Evolutionary conservation across 1,284 basidiomycete genomes (phyloP), one percentile per base, ranked within the genome.

Genomic region (Cryptococcus sp.): DNA sequence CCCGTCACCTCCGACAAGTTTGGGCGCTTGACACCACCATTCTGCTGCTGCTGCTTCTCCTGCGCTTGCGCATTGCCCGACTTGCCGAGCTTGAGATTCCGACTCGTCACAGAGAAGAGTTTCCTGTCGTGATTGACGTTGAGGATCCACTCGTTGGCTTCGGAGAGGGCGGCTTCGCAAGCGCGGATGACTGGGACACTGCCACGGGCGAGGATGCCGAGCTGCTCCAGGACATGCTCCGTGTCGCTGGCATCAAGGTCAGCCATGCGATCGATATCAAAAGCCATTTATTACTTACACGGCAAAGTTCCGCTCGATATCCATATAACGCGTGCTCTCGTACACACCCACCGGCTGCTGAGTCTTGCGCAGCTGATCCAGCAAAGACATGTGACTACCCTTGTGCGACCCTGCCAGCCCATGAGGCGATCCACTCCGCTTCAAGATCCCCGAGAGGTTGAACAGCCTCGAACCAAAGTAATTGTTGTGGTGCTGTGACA

Each of bases 331-430:
- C 66, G 88, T 85, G 12, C 83, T 84, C 74, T 92, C 89, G 64
- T 91, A 91, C 9, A 89, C 84, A 0, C 89, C 90, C 0, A 92
- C 90, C 0, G 84, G 84, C 37, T 82, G 79, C 69, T 89, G 72
- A 1, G 56, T 43, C 52, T 71, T 76, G 9, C 69, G 62, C 38
- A 76, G 55, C 23, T 66, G 61, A 9, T 77, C 76, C 51, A 76
- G 50, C 18, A 77, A 52, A 3, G 70, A 73, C 0, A 70, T 24
- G 50, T 72, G 65, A 50, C 71, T 72, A 7, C 59, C 63, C 21
- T 54, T 63, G n/a, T 64, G 60, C 16, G 51, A 52, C 24, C 44
- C 54, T 16, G 44, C 43, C 4, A 61, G 28, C 3, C 57, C 63
- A 48, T 61, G 60, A 7, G 61, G 57, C 1, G 64, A 65, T 1